A percentile compares a stretch with the other conserved stretches of the same genome.
phyloP scores from a whole-genome alignment of 139 green algal genomes.

The Chlorella sp. region DNA sequence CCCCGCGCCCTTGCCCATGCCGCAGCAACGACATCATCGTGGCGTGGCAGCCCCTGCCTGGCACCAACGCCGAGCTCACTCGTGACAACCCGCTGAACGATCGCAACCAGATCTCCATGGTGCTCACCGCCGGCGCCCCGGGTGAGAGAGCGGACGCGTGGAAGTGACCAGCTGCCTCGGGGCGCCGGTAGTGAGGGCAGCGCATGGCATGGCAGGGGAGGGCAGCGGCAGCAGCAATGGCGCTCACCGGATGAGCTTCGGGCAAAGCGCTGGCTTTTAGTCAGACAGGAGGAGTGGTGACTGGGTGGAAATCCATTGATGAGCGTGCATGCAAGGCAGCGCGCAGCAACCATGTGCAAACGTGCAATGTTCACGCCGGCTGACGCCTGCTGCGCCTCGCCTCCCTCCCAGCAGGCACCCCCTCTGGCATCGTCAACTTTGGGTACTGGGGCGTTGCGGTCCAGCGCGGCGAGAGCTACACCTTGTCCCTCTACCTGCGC shows the following conservation, averaged over 20 bases:
- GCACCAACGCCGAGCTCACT: conserved; percentile 34
- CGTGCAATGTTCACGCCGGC: not conserved
- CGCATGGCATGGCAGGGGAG: no score
- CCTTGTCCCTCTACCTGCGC: conserved; percentile 35
- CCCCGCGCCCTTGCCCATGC: not conserved
- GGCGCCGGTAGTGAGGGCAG: no score
- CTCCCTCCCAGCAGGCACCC: not conserved
- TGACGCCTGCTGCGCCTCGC: not conserved
- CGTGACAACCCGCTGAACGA: conserved; percentile 40
- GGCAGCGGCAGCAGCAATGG: no score
- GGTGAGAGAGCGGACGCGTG: no score
- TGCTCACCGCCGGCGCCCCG: not conserved
- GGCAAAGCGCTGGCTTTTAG: no score
- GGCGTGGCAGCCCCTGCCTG: conserved; percentile 38
- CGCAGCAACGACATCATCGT: conserved; percentile 40
- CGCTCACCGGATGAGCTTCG: no score
- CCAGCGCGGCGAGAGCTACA: conserved; percentile 27
- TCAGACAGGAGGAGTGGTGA: no score
- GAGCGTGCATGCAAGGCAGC: no score
- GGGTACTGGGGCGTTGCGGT: conserved; percentile 53
- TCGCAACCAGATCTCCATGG: conserved; percentile 29
- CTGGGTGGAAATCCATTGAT: no score
- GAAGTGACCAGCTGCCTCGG: no score
- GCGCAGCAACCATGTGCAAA: no score
- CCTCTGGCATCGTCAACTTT: conserved; percentile 44